These are phyloP conservation scores for Kuraishia floccosa DNA, from an alignment of 805 yeast species.

Conservation along the genomic window DNA sequence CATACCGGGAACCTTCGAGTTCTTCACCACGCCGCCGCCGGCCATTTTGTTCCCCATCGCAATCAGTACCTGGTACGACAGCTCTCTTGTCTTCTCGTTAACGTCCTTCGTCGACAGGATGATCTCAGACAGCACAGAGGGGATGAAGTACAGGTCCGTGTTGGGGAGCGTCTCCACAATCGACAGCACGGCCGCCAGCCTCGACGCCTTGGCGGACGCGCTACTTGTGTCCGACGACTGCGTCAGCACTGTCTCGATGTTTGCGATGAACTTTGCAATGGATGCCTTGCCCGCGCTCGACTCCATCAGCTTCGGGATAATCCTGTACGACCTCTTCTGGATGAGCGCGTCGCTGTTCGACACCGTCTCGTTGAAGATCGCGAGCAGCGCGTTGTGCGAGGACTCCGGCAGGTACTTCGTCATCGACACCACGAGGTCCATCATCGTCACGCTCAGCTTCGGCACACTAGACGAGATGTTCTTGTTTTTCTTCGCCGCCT, in stretches of 20 bases:
- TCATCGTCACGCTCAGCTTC: constrained; percentile 67
- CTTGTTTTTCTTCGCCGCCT: constrained; percentile 19
- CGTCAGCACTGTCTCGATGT: constrained; percentile 50
- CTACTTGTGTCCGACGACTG: constrained; percentile 47
- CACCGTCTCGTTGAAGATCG: constrained; percentile 68
- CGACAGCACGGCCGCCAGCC: constrained; percentile 57
- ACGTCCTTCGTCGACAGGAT: constrained; percentile 85
- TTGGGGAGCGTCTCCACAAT: constrained; percentile 54
- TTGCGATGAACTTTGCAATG: constrained; percentile 35
- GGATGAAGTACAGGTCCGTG: constrained; percentile 63
- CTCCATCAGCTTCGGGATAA: constrained; percentile 60
- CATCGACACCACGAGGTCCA: constrained; percentile 86
- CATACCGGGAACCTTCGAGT: constrained; percentile 56
- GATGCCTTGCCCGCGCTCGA: constrained; percentile 51
- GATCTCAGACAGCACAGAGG: constrained; percentile 74
- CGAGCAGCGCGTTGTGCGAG: constrained; percentile 61
- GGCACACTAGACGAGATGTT: constrained; percentile 25
- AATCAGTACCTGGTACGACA: constrained; percentile 65
- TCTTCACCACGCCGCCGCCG: constrained; percentile 54
- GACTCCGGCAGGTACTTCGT: constrained; percentile 68
- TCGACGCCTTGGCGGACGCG: constrained; percentile 69
- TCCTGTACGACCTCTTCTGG: constrained; percentile 86
- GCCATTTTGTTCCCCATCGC: constrained; percentile 74
- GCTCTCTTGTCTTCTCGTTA: constrained; percentile 83
- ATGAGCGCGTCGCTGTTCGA: constrained; percentile 47